Evolutionary conservation across 2,329 filamentous ascomycete genomes (phyloP).

Genomic region (Pyrenochaeta sp.): DNA sequence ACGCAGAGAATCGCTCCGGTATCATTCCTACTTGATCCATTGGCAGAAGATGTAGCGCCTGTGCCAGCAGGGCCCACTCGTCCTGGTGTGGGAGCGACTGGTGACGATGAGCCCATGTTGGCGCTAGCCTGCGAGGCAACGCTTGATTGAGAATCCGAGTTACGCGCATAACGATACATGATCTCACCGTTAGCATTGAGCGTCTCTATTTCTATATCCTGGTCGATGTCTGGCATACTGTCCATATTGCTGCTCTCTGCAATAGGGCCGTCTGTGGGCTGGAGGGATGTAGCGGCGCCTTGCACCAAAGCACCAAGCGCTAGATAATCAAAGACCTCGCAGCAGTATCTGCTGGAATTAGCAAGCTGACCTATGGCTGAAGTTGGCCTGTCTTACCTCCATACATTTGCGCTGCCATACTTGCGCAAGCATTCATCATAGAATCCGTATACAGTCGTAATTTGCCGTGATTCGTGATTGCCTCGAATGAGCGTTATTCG

Average conservation of each 20-base stretch:
- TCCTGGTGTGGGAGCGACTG: constrained; percentile 51
- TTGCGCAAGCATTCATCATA: constrained; percentile 86
- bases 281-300: constrained; percentile 75
- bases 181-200: constrained; percentile 84
- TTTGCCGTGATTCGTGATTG: constrained; percentile 95
- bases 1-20: constrained; percentile 84
- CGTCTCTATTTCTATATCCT: constrained; percentile 91
- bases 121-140: constrained; percentile 41
- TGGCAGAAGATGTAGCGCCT: constrained; percentile 75
- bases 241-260: constrained; percentile 61
- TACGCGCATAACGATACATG: constrained; percentile 74
- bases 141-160: constrained; percentile 48
- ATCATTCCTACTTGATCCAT: constrained; percentile 63
- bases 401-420: constrained; percentile 93
- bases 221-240: constrained; percentile 62
- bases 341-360: constrained; percentile 69
- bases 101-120: constrained; percentile 45
- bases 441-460: constrained; percentile 97
- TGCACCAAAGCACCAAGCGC: constrained; percentile 88
- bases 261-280: constrained; percentile 66
- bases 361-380: neutral
- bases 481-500: constrained; percentile 95
- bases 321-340: constrained; percentile 97
- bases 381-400: constrained; percentile 59
- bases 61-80: constrained; percentile 80